phyloP scores from a whole-genome alignment of 2,329 filamentous ascomycete species.

The Annulohypoxylon truncatum region DNA sequence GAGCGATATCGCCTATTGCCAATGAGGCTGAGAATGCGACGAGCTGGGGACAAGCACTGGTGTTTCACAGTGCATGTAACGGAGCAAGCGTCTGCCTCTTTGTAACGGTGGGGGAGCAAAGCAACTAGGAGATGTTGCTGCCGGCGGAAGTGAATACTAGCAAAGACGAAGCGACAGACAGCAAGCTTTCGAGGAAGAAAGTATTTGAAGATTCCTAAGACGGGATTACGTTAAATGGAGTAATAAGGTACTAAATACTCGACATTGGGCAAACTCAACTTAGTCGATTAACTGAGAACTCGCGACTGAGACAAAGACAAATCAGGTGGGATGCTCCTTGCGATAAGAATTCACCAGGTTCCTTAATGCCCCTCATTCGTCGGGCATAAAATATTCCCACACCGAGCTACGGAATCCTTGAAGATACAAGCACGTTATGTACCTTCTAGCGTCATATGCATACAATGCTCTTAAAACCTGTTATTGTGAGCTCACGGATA shows the following conservation, averaged over 20 bases:
- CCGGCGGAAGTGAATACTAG: background rate
- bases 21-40: slow-evolving; percentile 10
- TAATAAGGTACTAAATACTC: background rate
- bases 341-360: slow-evolving; percentile 25
- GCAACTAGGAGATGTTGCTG: slow-evolving; percentile 1
- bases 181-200: background rate
- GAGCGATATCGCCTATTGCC: background rate
- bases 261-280: background rate
- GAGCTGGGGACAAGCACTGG: slow-evolving; percentile 1
- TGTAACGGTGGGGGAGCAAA: slow-evolving; percentile 12
- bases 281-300: background rate
- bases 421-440: background rate
- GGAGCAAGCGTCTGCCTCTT: background rate
- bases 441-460: background rate
- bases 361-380: slow-evolving; percentile 22
- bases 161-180: background rate
- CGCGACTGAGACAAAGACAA: background rate
- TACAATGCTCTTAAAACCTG: background rate
- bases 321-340: slow-evolving; percentile 18
- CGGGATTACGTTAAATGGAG: background rate
- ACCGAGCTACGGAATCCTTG: slow-evolving; percentile 4
- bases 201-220: background rate
- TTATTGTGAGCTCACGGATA: background rate
- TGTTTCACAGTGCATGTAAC: slow-evolving; percentile 3
- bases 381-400: slow-evolving; percentile 22